Percentiles rank a stretch among this genome's conserved stretches.
phyloP scores from a whole-genome alignment of 495 filamentous ascomycete species.

The Xylaria curta region DNA sequence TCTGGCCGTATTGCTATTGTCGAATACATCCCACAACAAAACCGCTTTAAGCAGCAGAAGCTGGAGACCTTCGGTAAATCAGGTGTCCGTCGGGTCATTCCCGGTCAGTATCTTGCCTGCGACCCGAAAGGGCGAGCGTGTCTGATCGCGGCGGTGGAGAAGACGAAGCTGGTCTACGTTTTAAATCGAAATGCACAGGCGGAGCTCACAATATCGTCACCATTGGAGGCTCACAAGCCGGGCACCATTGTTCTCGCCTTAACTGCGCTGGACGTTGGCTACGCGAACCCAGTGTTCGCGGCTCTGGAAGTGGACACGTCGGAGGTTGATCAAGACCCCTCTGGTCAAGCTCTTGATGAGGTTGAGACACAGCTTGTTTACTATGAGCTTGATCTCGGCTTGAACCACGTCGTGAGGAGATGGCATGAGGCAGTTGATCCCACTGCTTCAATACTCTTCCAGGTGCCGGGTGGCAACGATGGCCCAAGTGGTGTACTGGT shows the following conservation, averaged over 20 bases:
- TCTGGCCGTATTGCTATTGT: constrained; percentile 93
- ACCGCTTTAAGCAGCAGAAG: constrained; percentile 87
- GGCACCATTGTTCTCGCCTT: constrained; percentile 89
- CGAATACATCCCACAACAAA: constrained; percentile 87
- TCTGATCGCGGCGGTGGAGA: constrained; percentile 91
- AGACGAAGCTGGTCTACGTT: constrained; percentile 99
- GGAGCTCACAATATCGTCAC: constrained; percentile 94
- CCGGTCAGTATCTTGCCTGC: constrained; percentile 91
- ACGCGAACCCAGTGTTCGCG: constrained; percentile 96
- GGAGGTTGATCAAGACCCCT: constrained; percentile 88
- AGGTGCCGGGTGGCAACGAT: constrained; percentile 92
- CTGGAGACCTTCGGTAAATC: constrained; percentile 98
- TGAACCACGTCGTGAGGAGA: constrained; percentile 96
- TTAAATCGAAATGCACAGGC: constrained; percentile 94
- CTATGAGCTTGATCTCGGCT: constrained; percentile 93
- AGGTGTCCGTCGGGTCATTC: constrained; percentile 90
- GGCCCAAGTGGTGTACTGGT: constrained; percentile 94
- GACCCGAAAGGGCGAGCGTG: constrained; percentile 96
- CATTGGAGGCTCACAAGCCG: constrained; percentile 96
- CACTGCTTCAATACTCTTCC: constrained; percentile 87
- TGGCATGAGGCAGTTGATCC: constrained; percentile 95
- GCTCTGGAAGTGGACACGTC: constrained; percentile 92
- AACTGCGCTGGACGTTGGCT: constrained; percentile 88
- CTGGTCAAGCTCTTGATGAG: constrained; percentile 79
- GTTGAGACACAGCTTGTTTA: constrained; percentile 92